Evolutionary conservation across 257 asterid species (phyloP), one percentile per base, ranked within the genome.

Genomic region (Capsicum pubescens): DNA sequence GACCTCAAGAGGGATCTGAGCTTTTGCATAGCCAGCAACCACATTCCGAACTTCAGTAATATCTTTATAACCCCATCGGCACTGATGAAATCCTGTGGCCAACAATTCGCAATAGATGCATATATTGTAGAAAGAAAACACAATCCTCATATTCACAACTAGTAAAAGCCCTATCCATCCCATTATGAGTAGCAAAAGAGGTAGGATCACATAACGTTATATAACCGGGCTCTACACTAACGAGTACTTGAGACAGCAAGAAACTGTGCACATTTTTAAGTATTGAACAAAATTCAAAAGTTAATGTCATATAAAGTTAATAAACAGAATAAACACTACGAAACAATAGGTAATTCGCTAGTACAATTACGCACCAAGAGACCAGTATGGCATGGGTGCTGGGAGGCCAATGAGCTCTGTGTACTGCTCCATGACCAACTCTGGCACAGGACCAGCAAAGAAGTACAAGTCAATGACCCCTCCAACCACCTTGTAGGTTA

Each of bases 1-100:
- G 81, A 91, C 95, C 82, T 96, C 99, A 16, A 96, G 90, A 17
- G 99, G 99, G 58, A 96, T 95, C 81, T 63, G 69, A 66, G 98
- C 93, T 69, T 91, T 93, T 26, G 93, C 87, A 83, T 94, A 96
- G 71, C 89, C 87, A 71, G 94, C 92, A 46, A 94, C 98, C 83
- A 96, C 99, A 50, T 79, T 70, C 86, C 92, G 89, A 83, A 96
- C 88, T 66, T 93, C 95, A 88, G 84, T 9, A 32, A 94, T 91
- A 82, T 89, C 84, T 83, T 91, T 86, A 89, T 94, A 96, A 8
- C 99, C 99, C 57, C 87, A 96, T 0, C 91, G 90, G 74, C 98
- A 94, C 87, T 96, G 98, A 72, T 96, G 99, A 86, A 96, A 94
- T 52, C 99, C 99, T 92, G 88, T 9, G 82, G 19, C 0, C 5